Conservation (phyloP, 441 rosid genomes). For the Manihot esculenta region DNA sequence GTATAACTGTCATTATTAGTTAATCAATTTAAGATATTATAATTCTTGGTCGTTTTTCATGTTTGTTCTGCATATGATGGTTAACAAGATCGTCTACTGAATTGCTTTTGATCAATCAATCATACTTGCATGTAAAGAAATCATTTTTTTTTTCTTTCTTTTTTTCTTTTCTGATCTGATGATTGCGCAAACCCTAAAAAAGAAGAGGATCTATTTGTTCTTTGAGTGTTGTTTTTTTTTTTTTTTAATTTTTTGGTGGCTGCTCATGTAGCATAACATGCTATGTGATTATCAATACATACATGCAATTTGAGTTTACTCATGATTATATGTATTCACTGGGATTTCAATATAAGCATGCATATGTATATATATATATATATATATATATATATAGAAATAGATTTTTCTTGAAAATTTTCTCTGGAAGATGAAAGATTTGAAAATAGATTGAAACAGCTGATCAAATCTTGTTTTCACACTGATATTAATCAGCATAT, state of each 20-base stretch:
- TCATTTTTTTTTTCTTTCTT: no score
- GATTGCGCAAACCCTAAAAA: conserved; percentile 13
- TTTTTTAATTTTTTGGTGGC: background rate
- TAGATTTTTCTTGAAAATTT: background rate
- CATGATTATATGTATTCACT: background rate
- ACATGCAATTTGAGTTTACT: background rate
- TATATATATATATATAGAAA: no score
- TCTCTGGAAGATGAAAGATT: background rate
- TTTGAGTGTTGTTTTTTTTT: background rate
- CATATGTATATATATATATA: no score
- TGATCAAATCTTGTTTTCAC: background rate
- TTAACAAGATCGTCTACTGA: background rate
- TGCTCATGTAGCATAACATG: background rate
- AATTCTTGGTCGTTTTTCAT: background rate
- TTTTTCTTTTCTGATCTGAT: background rate
- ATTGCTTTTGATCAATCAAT: background rate
- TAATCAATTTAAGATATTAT: background rate
- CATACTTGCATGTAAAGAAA: background rate
- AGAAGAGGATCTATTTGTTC: background rate
- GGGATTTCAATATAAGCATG: background rate
- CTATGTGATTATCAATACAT: background rate
- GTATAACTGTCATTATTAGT: background rate
- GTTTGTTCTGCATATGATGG: background rate
- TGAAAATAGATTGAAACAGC: background rate
- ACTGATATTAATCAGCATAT: background rate